Conservation (phyloP, 2,329 filamentous ascomycete species). For the Diaporthe citriasiana region DNA sequence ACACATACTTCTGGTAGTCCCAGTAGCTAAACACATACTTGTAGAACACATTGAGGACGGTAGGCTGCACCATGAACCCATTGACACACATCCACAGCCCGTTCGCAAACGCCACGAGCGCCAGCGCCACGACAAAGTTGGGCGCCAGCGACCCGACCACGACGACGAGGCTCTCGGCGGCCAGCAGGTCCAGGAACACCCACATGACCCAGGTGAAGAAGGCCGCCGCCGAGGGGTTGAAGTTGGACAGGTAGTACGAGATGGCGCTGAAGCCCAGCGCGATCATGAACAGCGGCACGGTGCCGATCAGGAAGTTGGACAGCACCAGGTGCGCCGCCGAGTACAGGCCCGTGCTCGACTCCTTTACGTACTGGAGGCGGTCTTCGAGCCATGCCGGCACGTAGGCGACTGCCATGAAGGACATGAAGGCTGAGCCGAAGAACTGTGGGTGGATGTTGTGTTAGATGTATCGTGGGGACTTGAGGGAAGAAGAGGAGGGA, state of each 20-base stretch:
- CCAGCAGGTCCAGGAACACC: conserved; percentile 87
- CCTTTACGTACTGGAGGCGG: conserved; percentile 78
- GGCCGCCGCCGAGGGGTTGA: conserved; percentile 72
- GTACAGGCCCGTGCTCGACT: conserved; percentile 86
- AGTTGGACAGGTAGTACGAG: conserved; percentile 85
- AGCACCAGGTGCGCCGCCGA: conserved; percentile 80
- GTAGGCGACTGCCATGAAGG: conserved; percentile 87
- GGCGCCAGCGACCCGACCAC: conserved; percentile 80
- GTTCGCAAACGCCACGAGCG: conserved; percentile 86
- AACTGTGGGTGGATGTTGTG: conserved; percentile 54
- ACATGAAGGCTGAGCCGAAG: conserved; percentile 82
- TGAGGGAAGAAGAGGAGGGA: neutral
- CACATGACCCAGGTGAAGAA: conserved; percentile 88
- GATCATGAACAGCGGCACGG: conserved; percentile 86
- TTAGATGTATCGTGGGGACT: neutral
- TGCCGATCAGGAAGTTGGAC: conserved; percentile 85
- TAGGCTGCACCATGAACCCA: conserved; percentile 83
- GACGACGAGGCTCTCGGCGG: conserved; percentile 86
- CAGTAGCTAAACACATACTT: conserved; percentile 91
- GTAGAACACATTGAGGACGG: conserved; percentile 85
- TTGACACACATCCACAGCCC: conserved; percentile 91
- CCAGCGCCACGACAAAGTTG: conserved; percentile 84
- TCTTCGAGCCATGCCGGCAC: conserved; percentile 89
- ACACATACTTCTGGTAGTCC: conserved; percentile 89
- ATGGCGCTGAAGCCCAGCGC: conserved; percentile 81